Percentiles rank a stretch among this genome's conserved stretches.
These are phyloP conservation scores for Isabelozyma rhagii DNA, from an alignment of 805 yeast species.

Conservation along the genomic window DNA sequence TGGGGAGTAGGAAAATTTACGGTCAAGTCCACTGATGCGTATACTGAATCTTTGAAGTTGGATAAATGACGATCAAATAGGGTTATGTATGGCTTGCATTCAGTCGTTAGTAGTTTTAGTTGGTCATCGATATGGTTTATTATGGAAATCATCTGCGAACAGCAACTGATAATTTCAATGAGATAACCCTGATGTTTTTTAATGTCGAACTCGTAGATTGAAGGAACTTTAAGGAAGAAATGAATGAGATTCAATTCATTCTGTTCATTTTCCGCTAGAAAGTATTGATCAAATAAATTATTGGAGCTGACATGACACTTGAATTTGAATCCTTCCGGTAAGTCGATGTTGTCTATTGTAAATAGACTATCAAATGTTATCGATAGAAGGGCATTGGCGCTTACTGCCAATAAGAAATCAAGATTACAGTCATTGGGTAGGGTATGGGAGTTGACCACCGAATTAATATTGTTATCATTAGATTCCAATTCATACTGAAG, in stretches of 20 bases:
- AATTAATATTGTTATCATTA: conserved; percentile 4
- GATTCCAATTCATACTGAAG: conserved; percentile 12
- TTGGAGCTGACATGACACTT: conserved; percentile 16
- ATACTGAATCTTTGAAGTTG: conserved; percentile 27
- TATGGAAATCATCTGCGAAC: conserved; percentile 24
- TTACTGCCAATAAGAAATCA: conserved; percentile 23
- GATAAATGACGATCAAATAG: conserved; percentile 30
- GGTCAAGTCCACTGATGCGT: conserved; percentile 18
- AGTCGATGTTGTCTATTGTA: conserved; percentile 21
- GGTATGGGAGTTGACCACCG: neutral
- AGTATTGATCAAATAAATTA: conserved; percentile 22
- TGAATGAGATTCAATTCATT: conserved; percentile 8
- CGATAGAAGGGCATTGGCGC: conserved; percentile 17
- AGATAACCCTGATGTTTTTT: conserved; percentile 10
- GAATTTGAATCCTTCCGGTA: conserved; percentile 12
- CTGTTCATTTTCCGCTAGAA: conserved; percentile 14
- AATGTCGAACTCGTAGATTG: neutral
- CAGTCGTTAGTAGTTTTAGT: conserved; percentile 13
- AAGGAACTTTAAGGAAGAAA: neutral
- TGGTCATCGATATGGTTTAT: conserved; percentile 20
- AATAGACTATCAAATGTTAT: conserved; percentile 29
- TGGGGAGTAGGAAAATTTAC: conserved; percentile 19
- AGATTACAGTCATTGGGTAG: neutral
- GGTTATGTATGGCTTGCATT: conserved; percentile 20
- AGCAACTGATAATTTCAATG: conserved; percentile 17